Base-by-base conservation (phyloP, 2,329 filamentous ascomycete genomes). In the Claviceps arundinis region DNA sequence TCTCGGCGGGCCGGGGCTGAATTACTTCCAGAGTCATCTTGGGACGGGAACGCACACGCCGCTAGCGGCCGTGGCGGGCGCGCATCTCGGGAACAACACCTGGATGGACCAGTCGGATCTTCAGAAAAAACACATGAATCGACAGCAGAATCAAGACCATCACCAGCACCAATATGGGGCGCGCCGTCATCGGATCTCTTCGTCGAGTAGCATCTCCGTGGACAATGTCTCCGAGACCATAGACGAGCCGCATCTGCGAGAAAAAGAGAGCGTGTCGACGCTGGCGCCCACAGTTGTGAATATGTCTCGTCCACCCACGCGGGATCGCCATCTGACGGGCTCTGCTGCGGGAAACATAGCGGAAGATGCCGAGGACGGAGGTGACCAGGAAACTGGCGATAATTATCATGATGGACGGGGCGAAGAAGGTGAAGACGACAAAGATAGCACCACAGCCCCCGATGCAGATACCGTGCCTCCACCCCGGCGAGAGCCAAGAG, bases 1-100 rank as follows among this genome's bases (percentile, higher is more conserved):
- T 46, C 76, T 85, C 5, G 85, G 86, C 53, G 85, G 84, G 34
- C 84, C 85, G 11, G 89, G 87, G 59, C 74, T 91, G 60, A 84
- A 84, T 64, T 93, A 91, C 66, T 91, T 93, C 62, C 87, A 90
- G 64, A 81, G 85, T 17, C 87, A 89, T 58, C 73, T 91, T 4
- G 80, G 82, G 8, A 87, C 85, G 47, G 87, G 87, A 26, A 82
- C 85, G 13, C 84, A 87, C 56, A 91, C 87, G 26, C 87, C 87
- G 44, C 74, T 91, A 34, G 87, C 87, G 6, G 86, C 87, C 48
- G 84, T 90, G 48, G 86, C 86, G 19, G 85, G 86, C 42, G 85
- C 84, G 26, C 70, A 72, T 46, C 59, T 68, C 46, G 64, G 64
- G 26, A 66, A 62, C 58, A 63, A 60, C 55, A 62, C 58, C 56